Base-by-base conservation (phyloP, 352 stramenopile genomes). In the Globisporangium nodosum region DNA sequence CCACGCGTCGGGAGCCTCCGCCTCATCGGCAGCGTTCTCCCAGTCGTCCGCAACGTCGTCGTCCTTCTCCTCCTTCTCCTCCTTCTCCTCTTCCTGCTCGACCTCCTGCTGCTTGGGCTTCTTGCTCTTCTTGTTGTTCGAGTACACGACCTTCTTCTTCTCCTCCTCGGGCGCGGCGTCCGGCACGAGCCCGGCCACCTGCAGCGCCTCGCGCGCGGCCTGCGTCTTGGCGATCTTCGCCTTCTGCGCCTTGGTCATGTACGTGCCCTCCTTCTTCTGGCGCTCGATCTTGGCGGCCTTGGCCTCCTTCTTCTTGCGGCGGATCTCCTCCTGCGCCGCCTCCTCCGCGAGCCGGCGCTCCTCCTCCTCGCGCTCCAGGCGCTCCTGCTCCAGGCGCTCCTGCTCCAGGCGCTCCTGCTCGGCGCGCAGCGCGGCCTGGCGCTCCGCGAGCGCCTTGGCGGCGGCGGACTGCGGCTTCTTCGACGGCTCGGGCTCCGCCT, bases 201-300 rank as follows among this genome's bases (percentile, higher is more conserved):
- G 82, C 94, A 98, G 96, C 13, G 89, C 87, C 65, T 97, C 86
- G 18, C 98, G 68, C 39, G 92, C 79, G 13, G 89, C 86, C 66
- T 97, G 78, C 18, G 92, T 89, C 54, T 89, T 77, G 49, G 78
- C 78, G 0, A 84, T 88, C 76, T 98, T 97, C 59, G 96, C 79
- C 70, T 98, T 98, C 74, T 99, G 94, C 42, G 91, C 92, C 77
- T 99, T 99, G n/a, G 97, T 99, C 94, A 98, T 98, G 82, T 99
- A 99, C 52, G 94, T 99, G 52, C 97, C 96, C 52, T 98, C 93
- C 54, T 89, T 90, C 74, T 98, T 98, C 74, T 98, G 91, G 24
- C 84, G 86, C 55, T 98, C 94, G 46, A 96, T 78, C 71, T 96
- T 96, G 60, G 85, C 82, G 7, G 77, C 75, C 51, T 88, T 90